Percentiles rank a stretch among this genome's conserved stretches.
Conservation (phyloP, 148 eudicot species). For the Bassia scoparia region DNA sequence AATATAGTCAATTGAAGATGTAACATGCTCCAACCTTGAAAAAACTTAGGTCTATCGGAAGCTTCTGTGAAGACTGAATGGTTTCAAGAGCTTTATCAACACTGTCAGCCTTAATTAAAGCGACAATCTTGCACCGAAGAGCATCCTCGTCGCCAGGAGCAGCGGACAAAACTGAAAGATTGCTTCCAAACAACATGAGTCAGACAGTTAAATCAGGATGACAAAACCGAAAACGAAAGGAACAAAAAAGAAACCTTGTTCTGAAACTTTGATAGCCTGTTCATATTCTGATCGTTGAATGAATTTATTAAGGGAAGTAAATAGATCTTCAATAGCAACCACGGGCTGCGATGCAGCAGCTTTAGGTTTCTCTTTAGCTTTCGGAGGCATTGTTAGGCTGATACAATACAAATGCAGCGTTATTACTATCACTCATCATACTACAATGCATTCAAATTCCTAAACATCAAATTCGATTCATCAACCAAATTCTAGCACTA, state of each 20-base stretch:
- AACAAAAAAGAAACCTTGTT: slow-evolving; percentile 45
- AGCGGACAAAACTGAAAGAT: slow-evolving; percentile 49
- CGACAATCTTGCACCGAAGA: slow-evolving; percentile 72
- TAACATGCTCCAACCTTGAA: slow-evolving; percentile 44
- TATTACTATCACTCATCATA: too few species aligned
- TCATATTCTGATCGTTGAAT: slow-evolving; percentile 41
- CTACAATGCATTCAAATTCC: too few species aligned
- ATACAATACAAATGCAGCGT: too few species aligned
- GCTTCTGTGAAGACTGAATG: slow-evolving; percentile 45
- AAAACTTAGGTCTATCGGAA: slow-evolving; percentile 56
- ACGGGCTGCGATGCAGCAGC: slow-evolving; percentile 37
- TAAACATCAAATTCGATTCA: too few species aligned
- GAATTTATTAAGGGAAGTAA: slow-evolving; percentile 59
- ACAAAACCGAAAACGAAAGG: not conserved
- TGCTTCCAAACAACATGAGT: not conserved
- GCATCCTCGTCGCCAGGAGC: slow-evolving; percentile 89
- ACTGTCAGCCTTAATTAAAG: slow-evolving; percentile 56
- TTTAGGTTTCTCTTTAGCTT: slow-evolving; percentile 51
- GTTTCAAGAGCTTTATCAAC: slow-evolving; percentile 58
- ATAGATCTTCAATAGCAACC: slow-evolving; percentile 60
- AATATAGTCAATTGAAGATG: not conserved
- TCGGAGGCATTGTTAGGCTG: slow-evolving; percentile 56
- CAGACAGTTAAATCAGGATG: not conserved
- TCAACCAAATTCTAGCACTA: too few species aligned
- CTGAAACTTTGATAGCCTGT: slow-evolving; percentile 53